A percentile compares a stretch with the other conserved stretches of the same genome.
Evolutionary conservation across 2,329 filamentous ascomycete species (phyloP).

Genomic region (Colletotrichum paranaense): DNA sequence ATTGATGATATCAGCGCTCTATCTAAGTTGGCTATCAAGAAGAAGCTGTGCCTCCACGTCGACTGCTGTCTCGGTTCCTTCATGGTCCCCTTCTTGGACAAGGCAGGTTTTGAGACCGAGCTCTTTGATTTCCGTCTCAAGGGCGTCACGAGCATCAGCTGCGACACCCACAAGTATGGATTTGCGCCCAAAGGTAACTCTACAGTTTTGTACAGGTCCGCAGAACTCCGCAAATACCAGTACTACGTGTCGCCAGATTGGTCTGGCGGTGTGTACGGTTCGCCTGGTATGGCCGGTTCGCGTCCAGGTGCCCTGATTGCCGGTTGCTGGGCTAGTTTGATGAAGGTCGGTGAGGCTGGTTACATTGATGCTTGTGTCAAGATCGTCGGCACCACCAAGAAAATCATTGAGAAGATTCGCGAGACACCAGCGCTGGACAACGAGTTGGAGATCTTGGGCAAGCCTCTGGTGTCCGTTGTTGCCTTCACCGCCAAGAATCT

Average conservation of each 20-base stretch:
- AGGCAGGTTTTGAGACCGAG: constrained; percentile 90
- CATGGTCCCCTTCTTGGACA: constrained; percentile 89
- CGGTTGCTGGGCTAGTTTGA: constrained; percentile 93
- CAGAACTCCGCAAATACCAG: constrained; percentile 84
- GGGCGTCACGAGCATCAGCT: constrained; percentile 94
- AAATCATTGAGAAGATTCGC: constrained; percentile 80
- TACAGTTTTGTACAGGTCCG: constrained; percentile 88
- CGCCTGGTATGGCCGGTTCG: constrained; percentile 90
- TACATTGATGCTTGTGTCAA: constrained; percentile 88
- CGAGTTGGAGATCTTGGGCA: constrained; percentile 84
- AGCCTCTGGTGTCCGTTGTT: constrained; percentile 89
- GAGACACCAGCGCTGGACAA: constrained; percentile 74
- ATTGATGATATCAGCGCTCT: constrained; percentile 93
- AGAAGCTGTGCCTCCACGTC: constrained; percentile 89
- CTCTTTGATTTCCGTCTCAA: constrained; percentile 94
- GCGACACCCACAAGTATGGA: constrained; percentile 98
- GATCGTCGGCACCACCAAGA: constrained; percentile 89
- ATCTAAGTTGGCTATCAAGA: constrained; percentile 82
- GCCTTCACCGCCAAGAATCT: constrained; percentile 87
- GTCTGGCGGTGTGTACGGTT: constrained; percentile 96
- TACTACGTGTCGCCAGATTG: constrained; percentile 97
- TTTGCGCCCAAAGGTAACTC: constrained; percentile 99
- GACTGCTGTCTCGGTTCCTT: constrained; percentile 98
- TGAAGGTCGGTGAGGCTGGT: constrained; percentile 87
- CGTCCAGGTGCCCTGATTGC: constrained; percentile 94